phyloP scores from a whole-genome alignment of 805 yeast genomes.

The Metschnikowia noctiluminum region DNA sequence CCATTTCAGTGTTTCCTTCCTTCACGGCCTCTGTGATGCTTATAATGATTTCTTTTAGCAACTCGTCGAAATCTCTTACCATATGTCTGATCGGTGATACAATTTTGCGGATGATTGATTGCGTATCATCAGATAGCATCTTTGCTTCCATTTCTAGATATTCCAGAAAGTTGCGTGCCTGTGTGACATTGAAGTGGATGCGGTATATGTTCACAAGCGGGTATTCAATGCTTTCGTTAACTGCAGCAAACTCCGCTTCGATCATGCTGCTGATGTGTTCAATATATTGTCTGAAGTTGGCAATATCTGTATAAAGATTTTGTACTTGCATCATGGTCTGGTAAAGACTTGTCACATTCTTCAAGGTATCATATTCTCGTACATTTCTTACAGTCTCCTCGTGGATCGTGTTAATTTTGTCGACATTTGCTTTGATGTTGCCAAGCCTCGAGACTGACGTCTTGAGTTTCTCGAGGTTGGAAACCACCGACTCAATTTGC shows the following conservation, averaged over 20 bases:
- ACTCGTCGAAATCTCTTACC: slow-evolving; percentile 56
- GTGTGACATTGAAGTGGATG: slow-evolving; percentile 68
- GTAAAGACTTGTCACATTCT: slow-evolving; percentile 62
- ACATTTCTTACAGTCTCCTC: slow-evolving; percentile 58
- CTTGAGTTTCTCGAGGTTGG: slow-evolving; percentile 50
- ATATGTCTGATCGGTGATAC: slow-evolving; percentile 44
- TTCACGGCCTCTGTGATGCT: slow-evolving; percentile 71
- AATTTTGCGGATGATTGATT: slow-evolving; percentile 59
- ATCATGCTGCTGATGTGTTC: slow-evolving; percentile 51
- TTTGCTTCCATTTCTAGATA: slow-evolving; percentile 57
- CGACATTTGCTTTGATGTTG: slow-evolving; percentile 38
- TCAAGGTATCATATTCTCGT: slow-evolving; percentile 64
- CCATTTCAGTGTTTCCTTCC: slow-evolving; percentile 62
- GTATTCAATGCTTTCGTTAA: slow-evolving; percentile 30
- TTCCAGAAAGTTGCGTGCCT: slow-evolving; percentile 75
- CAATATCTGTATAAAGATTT: slow-evolving; percentile 59
- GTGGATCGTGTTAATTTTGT: slow-evolving; percentile 48
- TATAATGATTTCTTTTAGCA: slow-evolving; percentile 63
- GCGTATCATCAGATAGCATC: slow-evolving; percentile 56
- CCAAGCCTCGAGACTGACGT: slow-evolving; percentile 36
- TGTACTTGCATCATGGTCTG: slow-evolving; percentile 71
- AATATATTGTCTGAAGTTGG: slow-evolving; percentile 50
- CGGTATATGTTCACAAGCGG: slow-evolving; percentile 54
- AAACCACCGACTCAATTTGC: slow-evolving; percentile 55
- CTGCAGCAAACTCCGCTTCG: slow-evolving; percentile 39